phyloP scores from a whole-genome alignment of 1,139 yeast genomes.

The Yamadazyma songkhlaensis region DNA sequence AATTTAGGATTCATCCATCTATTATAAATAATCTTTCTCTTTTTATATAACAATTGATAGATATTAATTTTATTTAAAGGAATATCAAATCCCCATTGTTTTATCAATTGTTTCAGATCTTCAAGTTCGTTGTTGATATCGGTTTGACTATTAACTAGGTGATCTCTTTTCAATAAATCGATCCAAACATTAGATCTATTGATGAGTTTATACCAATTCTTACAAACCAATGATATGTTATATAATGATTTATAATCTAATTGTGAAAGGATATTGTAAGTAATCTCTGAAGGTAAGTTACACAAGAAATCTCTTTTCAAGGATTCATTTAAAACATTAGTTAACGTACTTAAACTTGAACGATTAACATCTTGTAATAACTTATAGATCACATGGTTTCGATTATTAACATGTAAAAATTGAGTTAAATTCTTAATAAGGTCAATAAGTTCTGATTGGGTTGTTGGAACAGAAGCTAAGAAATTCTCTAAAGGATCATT shows the following conservation, averaged over 20 bases:
- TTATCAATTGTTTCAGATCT: slow-evolving; percentile 23
- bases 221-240: slow-evolving; percentile 63
- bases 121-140: slow-evolving; percentile 35
- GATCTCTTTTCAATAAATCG: slow-evolving; percentile 51
- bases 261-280: slow-evolving; percentile 62
- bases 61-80: slow-evolving; percentile 20
- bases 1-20: slow-evolving; percentile 84
- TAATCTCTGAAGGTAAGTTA: slow-evolving; percentile 73
- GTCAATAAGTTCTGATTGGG: slow-evolving; percentile 40
- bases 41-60: slow-evolving; percentile 61
- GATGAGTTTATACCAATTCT: slow-evolving; percentile 64
- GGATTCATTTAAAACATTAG: slow-evolving; percentile 54
- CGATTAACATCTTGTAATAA: slow-evolving; percentile 67
- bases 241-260: slow-evolving; percentile 66
- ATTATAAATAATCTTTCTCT: slow-evolving; percentile 59
- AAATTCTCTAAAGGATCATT: slow-evolving; percentile 15
- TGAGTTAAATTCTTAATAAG: slow-evolving; percentile 33
- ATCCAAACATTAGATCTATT: slow-evolving; percentile 64
- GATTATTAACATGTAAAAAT: slow-evolving; percentile 37
- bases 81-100: slow-evolving; percentile 30
- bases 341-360: slow-evolving; percentile 64
- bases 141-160: slow-evolving; percentile 35
- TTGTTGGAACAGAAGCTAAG: slow-evolving; percentile 29
- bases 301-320: slow-evolving; percentile 72
- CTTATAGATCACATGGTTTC: slow-evolving; percentile 53